A percentile compares a stretch with the other conserved stretches of the same genome.
Evolutionary conservation across 2,329 filamentous ascomycete genomes (phyloP).

Genomic region (Fusarium robinianum): DNA sequence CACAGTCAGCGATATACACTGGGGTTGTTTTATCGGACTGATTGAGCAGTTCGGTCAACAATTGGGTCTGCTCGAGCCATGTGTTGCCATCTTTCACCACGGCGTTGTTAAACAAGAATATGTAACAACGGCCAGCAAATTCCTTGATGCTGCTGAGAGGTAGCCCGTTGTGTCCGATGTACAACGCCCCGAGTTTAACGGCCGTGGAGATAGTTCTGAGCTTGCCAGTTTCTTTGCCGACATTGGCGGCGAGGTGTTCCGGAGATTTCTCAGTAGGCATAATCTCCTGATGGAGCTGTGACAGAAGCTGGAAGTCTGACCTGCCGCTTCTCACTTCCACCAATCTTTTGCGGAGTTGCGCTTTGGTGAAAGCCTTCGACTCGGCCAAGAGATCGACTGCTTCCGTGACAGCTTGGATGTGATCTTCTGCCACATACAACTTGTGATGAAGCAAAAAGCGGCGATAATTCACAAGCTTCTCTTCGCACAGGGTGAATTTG

Average conservation of each 20-base stretch:
- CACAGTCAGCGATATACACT: conserved; percentile 25
- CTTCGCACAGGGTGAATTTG: background rate
- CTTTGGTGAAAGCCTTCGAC: background rate
- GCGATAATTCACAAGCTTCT: conserved; percentile 6
- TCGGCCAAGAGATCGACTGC: background rate
- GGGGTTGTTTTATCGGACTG: background rate
- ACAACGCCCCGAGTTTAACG: conserved; percentile 7
- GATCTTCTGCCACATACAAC: background rate
- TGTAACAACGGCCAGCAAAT: background rate
- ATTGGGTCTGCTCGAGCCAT: conserved; percentile 1
- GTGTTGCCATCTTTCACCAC: background rate
- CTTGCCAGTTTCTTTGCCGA: conserved; percentile 16
- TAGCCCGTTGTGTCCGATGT: conserved; percentile 23
- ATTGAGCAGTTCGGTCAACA: conserved; percentile 8
- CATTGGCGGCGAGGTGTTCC: background rate
- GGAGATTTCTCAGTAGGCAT: background rate
- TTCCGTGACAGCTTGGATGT: conserved; percentile 1
- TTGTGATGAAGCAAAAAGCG: conserved; percentile 5
- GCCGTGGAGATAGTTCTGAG: conserved; percentile 10
- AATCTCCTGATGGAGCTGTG: background rate
- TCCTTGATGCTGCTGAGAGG: background rate
- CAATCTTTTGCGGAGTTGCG: background rate
- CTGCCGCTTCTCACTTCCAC: background rate
- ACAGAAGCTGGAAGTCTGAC: background rate
- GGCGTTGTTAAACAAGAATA: conserved; percentile 8